Base-by-base conservation (phyloP, 78 protist genomes). In the Trichosphaerium sp. region DNA sequence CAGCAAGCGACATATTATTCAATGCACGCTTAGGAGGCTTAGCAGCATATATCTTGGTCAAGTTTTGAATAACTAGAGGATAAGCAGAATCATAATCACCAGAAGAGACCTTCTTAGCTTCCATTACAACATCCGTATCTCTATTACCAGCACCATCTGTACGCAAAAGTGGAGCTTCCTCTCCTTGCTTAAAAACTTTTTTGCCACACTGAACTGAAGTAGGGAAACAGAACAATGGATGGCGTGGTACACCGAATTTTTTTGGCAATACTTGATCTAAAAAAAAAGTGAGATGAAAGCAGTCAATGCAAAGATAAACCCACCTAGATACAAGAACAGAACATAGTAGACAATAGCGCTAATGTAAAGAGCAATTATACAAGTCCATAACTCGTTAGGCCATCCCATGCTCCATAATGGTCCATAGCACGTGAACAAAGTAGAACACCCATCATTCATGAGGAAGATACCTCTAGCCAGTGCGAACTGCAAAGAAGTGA, bases 261-360 rank as follows among this genome's bases (percentile, higher is more conserved):
- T 5, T 2, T n/a, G 61, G 5, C 26, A 14, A 3, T n/a, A 55
- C 61, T 40, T 5, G 26, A 38, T 55, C 61, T 15, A 4, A 11
- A 40, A 37, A 55, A 18, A 55, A 15, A 40, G 61, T n/a, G n/a
- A n/a, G n/a, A n/a, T n/a, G n/a, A n/a, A n/a, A n/a, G n/a, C n/a
- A n/a, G n/a, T n/a, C n/a, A n/a, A n/a, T n/a, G n/a, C n/a, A n/a
- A n/a, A n/a, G n/a, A n/a, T n/a, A n/a, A n/a, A n/a, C n/a, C n/a
- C n/a, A n/a, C n/a, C 93, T 23, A 82, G 39, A 69, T 88, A 88
- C 6, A 80, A 34, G 18, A 89, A 75, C 31, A 76, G 39, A 0
- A 74, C 1, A 29, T 78, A 31, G 66, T 65, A 80, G 35, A 76
- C 26, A 14, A 87, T 0, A 12, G 73, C 38, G 35, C 81, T 87